Base-by-base conservation (phyloP, 148 eudicot species). In the Chenopodium album region DNA sequence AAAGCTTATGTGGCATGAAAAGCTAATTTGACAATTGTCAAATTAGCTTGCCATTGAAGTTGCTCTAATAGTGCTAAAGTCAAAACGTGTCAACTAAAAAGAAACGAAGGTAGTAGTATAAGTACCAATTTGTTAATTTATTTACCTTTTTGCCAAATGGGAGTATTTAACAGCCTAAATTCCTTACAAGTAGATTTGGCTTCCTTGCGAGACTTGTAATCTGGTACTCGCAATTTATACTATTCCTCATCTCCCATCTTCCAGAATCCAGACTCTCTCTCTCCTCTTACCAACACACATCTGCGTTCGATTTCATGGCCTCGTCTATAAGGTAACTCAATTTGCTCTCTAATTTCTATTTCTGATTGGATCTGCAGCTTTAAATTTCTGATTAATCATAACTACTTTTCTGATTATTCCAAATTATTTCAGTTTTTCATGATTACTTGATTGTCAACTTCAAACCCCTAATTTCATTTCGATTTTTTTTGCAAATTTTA, bases 381-480 rank as follows among this genome's bases (percentile, higher is more conserved):
- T 22, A 2, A 10, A 13, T 63, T 11, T 73, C 5, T 17, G 60
- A 60, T 73, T 32, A 23, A 8, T 64, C 69, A 64, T 47, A 19
- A 41, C 29, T 8, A 1, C 54, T 9, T 34, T 23, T 41, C 44
- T 6, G 44, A 41, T 60, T 9, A 34, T 73, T 62, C 48, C n/a
- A 32, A 46, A 60, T 63, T 5, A 80, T 70, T 72, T 31, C 50
- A 46, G 76, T 12, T 47, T 32, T 47, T 37, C 16, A 29, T 20
- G 46, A 29, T 48, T 82, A 52, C 2, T 71, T 80, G 13, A 26
- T 16, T 66, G 71, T 50, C 23, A 26, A 44, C 31, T 54, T 67
- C 67, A 84, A 73, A 46, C 9, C 76, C 85, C 82, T 79, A 19
- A 80, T 76, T 80, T 63, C 7, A 50, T 22, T 69, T 59, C 19